Base-by-base conservation (phyloP, 116 monocot genomes). In the Zostera marina region DNA sequence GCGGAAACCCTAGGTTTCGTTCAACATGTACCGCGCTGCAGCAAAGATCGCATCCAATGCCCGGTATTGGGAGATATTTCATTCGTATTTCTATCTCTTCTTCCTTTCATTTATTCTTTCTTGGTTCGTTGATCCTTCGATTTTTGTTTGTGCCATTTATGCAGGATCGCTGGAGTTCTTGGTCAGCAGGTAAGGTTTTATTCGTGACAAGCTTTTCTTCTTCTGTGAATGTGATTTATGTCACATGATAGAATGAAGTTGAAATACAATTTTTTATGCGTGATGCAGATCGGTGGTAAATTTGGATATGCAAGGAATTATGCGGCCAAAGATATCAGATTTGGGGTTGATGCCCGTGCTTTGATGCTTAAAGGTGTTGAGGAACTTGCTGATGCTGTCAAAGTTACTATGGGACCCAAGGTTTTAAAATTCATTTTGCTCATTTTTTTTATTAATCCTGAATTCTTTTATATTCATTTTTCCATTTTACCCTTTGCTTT, bases 231-330 rank as follows among this genome's bases (percentile, higher is more conserved):
- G 58, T 25, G 22, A 15, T 22, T 61, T 21, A 23, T 32, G 61
- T 1, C 1, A 23, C 26, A 51, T 5, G 20, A 7, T 51, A 11
- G 15, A 15, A 25, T 58, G 16, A 10, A 19, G 13, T n/a, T 58
- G 13, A 17, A 17, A 41, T 16, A 9, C n/a, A n/a, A 9, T 53
- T 3, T 1, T 17, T 21, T 57, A 24, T 47, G 51, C 45, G 9
- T 56, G 7, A 14, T 67, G 42, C 40, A 88, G 88, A 65, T 88
- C 59, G 88, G 76, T 51, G 80, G 82, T 62, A 77, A 83, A 52
- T 17, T 82, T 40, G 54, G 53, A 59, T 88, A 83, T 82, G 75
- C 70, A 67, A 82, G 88, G 58, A 77, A 77, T 64, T 82, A 88
- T 77, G 88, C 88, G 22, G 69, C 69, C 1, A 73, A 73, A 47